Evolutionary conservation across 495 filamentous ascomycete genomes (phyloP).

Genomic region (Extremus antarcticus): DNA sequence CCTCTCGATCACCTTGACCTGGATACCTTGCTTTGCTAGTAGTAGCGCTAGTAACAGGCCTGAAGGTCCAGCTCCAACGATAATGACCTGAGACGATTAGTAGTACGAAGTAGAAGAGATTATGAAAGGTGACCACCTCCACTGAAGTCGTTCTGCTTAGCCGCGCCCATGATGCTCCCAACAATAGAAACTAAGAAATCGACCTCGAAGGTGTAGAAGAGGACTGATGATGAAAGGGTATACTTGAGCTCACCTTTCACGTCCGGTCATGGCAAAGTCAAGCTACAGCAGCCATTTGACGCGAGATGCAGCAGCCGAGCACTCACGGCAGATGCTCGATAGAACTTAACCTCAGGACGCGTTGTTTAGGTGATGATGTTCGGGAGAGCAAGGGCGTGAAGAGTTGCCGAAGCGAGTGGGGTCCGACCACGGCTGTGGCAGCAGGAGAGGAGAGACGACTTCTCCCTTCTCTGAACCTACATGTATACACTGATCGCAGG

Average conservation of each 20-base stretch:
- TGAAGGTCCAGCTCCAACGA: constrained; percentile 48
- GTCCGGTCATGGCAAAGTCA: no score
- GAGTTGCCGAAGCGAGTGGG: not conserved
- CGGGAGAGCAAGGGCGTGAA: no score
- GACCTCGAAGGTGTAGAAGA: no score
- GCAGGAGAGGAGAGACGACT: no score
- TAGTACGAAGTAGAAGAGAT: not conserved
- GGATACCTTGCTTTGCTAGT: constrained; percentile 43
- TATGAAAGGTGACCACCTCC: not conserved
- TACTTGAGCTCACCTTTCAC: no score
- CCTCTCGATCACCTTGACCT: constrained; percentile 44
- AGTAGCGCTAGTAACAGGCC: constrained; percentile 45
- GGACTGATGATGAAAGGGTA: no score
- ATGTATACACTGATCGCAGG: no score
- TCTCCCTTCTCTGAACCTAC: no score
- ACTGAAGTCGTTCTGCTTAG: constrained; percentile 3
- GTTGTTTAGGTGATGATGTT: not conserved
- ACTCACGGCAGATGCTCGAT: not conserved
- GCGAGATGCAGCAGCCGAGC: not conserved
- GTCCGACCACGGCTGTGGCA: no score
- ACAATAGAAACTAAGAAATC: no score
- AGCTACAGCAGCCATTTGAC: not conserved
- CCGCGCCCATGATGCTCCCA: no score
- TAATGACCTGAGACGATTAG: constrained; percentile 27
- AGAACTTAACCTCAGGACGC: no score